These are phyloP conservation scores for Nitzschia inconspicua DNA, from an alignment of 108 stramenopile species.

Conservation along the genomic window DNA sequence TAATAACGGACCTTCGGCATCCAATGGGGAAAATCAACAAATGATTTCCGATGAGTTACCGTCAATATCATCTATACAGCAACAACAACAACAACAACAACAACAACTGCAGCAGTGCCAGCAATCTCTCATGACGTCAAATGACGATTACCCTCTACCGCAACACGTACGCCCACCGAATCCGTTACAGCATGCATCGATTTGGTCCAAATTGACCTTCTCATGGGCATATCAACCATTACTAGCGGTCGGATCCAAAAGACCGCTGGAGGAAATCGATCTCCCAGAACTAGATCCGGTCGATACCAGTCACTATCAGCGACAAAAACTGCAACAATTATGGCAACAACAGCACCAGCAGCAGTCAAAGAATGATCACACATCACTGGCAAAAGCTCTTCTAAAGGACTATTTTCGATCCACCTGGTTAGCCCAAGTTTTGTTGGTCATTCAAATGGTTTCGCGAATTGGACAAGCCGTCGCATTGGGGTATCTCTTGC, in stretches of 20 bases:
- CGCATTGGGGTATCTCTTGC: conserved; percentile 65
- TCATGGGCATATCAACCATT: conserved; percentile 52
- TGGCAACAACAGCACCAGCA: conserved; percentile 50
- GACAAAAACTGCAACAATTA: conserved; percentile 30
- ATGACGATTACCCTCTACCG: too few species aligned
- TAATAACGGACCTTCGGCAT: too few species aligned
- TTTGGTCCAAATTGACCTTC: conserved; percentile 45
- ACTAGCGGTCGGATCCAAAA: conserved; percentile 47
- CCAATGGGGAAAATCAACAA: too few species aligned
- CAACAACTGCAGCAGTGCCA: neutral
- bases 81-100: neutral
- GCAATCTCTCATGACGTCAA: neutral
- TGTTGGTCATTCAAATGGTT: conserved; percentile 29
- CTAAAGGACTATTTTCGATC: conserved; percentile 50
- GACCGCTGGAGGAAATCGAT: conserved; percentile 44
- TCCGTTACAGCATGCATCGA: conserved; percentile 35
- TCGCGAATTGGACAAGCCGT: conserved; percentile 61
- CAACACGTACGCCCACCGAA: conserved; percentile 21
- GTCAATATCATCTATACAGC: too few species aligned
- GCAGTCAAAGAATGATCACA: conserved; percentile 19
- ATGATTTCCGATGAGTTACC: too few species aligned
- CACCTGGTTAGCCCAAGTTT: conserved; percentile 66
- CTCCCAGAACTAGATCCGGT: conserved; percentile 35
- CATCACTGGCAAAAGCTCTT: conserved; percentile 54
- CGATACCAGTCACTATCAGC: conserved; percentile 24